A percentile compares a stretch with the other conserved stretches of the same genome.
phyloP scores from a whole-genome alignment of 345 rosid genomes.

The Eucalyptus tenuipes region DNA sequence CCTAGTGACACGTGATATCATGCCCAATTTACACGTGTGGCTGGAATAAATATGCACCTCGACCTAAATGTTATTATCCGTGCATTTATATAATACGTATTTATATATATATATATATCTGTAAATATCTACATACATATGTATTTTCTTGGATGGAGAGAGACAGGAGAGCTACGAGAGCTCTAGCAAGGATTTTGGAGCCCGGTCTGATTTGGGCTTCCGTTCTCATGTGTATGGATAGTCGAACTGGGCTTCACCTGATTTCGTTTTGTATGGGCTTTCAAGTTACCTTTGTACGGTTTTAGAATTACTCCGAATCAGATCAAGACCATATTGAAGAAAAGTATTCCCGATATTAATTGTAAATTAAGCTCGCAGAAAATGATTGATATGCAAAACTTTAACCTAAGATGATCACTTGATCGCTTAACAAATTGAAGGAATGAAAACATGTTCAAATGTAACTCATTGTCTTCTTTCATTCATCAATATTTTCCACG shows the following conservation, averaged over 20 bases:
- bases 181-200: neutral
- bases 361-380: neutral
- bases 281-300: neutral
- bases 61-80: neutral
- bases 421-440: neutral
- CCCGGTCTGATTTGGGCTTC: neutral
- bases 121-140: neutral
- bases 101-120: neutral
- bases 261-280: neutral
- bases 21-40: neutral
- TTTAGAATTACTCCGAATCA: neutral
- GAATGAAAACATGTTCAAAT: neutral
- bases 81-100: neutral
- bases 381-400: neutral
- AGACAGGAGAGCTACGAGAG: neutral
- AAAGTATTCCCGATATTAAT: neutral
- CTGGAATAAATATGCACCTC: neutral
- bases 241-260: neutral
- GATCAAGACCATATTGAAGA: neutral
- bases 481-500: too few relatives aligned
- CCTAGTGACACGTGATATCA: neutral
- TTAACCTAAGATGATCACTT: neutral
- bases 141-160: neutral
- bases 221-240: neutral
- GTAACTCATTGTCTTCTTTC: neutral